These are phyloP conservation scores for Citrus medica DNA, from an alignment of 345 rosid species.

Conservation along the genomic window DNA sequence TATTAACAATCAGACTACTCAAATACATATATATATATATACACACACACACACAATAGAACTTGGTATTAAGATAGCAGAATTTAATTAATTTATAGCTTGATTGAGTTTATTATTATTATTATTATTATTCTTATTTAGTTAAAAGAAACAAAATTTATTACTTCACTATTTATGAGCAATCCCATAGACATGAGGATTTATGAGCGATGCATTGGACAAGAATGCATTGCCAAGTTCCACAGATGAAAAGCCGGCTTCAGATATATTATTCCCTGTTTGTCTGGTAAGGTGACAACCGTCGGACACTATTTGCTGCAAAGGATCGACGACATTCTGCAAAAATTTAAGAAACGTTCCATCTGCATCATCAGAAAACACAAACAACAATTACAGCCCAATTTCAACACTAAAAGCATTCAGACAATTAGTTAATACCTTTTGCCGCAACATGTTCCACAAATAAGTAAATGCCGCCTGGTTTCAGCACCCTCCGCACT, in stretches of 20 bases:
- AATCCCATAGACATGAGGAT: conserved; percentile 69
- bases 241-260: conserved; percentile 58
- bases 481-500: conserved; percentile 73
- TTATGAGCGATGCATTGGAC: conserved; percentile 35
- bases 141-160: too few relatives aligned
- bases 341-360: conserved; percentile 61
- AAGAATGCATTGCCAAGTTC: conserved; percentile 41
- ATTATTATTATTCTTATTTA: too few relatives aligned
- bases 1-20: too few relatives aligned
- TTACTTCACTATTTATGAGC: conserved; percentile 41
- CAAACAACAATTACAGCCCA: too few relatives aligned
- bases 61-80: too few relatives aligned
- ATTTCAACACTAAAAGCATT: neutral
- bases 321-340: conserved; percentile 60
- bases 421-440: conserved; percentile 36
- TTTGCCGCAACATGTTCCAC: conserved; percentile 89
- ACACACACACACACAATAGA: too few relatives aligned
- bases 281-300: conserved; percentile 81
- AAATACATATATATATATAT: too few relatives aligned
- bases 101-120: too few relatives aligned
- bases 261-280: conserved; percentile 51
- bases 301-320: conserved; percentile 62
- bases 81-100: too few relatives aligned
- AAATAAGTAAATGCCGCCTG: conserved; percentile 71
- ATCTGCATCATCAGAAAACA: conserved; percentile 34